A percentile compares a stretch with the other conserved stretches of the same genome.
phyloP scores from a whole-genome alignment of 495 filamentous ascomycete genomes.

The Penicillium steckii region DNA sequence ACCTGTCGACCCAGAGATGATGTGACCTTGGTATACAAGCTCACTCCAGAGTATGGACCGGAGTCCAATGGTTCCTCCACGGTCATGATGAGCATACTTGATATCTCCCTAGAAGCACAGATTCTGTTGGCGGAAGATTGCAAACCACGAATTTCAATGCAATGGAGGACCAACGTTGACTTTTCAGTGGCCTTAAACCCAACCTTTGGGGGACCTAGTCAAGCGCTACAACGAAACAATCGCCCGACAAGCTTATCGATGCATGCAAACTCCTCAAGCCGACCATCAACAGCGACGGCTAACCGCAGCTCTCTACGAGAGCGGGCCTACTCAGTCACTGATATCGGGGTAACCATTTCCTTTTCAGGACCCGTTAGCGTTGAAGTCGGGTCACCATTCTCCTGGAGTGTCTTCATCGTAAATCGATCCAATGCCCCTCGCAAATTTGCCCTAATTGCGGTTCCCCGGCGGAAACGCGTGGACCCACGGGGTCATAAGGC shows the following conservation, averaged over 20 bases:
- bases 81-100: constrained; percentile 50
- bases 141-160: constrained; percentile 70
- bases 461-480: constrained; percentile 72
- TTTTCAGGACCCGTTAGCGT: constrained; percentile 62
- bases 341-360: constrained; percentile 75
- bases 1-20: constrained; percentile 77
- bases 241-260: constrained; percentile 53
- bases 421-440: constrained; percentile 69
- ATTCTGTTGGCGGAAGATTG: constrained; percentile 65
- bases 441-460: constrained; percentile 76
- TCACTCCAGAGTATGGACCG: constrained; percentile 64
- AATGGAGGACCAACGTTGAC: constrained; percentile 80
- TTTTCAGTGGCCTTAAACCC: constrained; percentile 69
- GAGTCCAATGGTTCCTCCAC: constrained; percentile 45
- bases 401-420: constrained; percentile 86
- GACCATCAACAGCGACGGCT: constrained; percentile 30
- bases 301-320: constrained; percentile 55
- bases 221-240: constrained; percentile 47
- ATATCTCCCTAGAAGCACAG: constrained; percentile 64
- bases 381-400: constrained; percentile 71
- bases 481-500: constrained; percentile 60
- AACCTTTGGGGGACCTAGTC: constrained; percentile 63
- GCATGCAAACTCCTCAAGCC: constrained; percentile 28
- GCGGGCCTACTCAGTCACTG: constrained; percentile 47
- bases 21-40: constrained; percentile 78